These are phyloP conservation scores for Phytophthora cryptogea DNA, from an alignment of 352 stramenopile genomes.

Conservation along the genomic window DNA sequence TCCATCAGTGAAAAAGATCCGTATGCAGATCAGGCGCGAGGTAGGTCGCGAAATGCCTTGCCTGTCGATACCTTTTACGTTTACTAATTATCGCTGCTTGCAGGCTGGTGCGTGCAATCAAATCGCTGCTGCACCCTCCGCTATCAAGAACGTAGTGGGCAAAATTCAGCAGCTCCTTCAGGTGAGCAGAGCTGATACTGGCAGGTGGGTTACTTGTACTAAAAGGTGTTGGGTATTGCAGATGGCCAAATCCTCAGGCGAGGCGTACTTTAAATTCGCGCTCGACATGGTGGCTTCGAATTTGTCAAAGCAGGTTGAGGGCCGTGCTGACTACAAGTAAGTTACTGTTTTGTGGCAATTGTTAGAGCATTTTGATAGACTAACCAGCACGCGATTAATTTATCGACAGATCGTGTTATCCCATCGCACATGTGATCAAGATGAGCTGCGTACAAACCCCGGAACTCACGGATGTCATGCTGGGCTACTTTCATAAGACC, in stretches of 20 bases:
- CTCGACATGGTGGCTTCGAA: slow-evolving; percentile 74
- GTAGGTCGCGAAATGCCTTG: slow-evolving; percentile 20
- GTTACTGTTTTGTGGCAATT: slow-evolving; percentile 8
- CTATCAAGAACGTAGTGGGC: slow-evolving; percentile 63
- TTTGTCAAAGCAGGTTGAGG: slow-evolving; percentile 66
- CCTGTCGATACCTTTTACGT: neutral
- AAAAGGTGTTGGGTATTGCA: slow-evolving; percentile 19
- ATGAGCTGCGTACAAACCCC: slow-evolving; percentile 77
- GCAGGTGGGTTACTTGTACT: neutral
- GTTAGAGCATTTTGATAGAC: neutral
- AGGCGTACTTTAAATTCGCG: slow-evolving; percentile 73
- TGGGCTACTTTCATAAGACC: slow-evolving; percentile 76
- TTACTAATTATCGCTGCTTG: neutral
- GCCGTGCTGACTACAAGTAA: slow-evolving; percentile 81
- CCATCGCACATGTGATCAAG: slow-evolving; percentile 74
- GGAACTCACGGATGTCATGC: slow-evolving; percentile 70
- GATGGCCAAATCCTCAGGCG: slow-evolving; percentile 55
- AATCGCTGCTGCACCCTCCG: slow-evolving; percentile 70
- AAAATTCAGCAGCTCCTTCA: slow-evolving; percentile 73
- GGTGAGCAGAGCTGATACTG: slow-evolving; percentile 24
- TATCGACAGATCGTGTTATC: slow-evolving; percentile 58
- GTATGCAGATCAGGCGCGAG: slow-evolving; percentile 72
- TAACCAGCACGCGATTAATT: neutral
- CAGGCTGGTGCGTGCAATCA: slow-evolving; percentile 83
- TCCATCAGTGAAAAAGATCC: slow-evolving; percentile 60